A percentile compares a stretch with the other conserved stretches of the same genome.
These are phyloP conservation scores for Solanum chacoense DNA, from an alignment of 305 asterid genomes.

Conservation along the genomic window DNA sequence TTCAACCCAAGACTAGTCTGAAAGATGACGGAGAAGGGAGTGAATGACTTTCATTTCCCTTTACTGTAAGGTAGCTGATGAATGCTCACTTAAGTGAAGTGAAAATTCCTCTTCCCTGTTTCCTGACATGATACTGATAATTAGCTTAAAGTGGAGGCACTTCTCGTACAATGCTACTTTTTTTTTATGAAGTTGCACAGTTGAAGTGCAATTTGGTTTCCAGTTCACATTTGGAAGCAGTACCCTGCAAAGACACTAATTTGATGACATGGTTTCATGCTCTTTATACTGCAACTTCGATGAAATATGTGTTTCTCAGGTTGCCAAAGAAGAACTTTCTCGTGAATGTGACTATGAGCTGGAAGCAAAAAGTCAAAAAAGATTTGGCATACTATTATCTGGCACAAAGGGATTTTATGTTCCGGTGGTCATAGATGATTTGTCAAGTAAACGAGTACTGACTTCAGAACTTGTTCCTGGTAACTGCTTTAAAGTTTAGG, in stretches of 20 bases:
- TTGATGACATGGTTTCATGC: background rate
- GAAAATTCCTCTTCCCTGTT: background rate
- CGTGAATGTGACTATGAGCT: constrained; percentile 83
- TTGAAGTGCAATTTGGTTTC: background rate
- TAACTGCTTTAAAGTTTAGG: constrained; percentile 18
- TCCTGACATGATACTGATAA: background rate
- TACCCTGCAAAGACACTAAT: background rate
- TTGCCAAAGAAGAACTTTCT: constrained; percentile 91
- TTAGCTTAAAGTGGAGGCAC: background rate
- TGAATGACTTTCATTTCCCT: background rate
- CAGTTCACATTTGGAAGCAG: background rate
- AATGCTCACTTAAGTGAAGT: background rate
- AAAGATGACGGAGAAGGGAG: background rate
- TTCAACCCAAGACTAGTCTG: background rate
- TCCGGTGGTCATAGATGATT: constrained; percentile 67
- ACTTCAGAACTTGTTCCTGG: constrained; percentile 91
- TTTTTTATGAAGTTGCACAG: background rate
- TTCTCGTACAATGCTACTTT: background rate
- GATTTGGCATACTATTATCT: constrained; percentile 51
- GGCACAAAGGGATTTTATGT: constrained; percentile 59
- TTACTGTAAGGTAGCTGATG: background rate
- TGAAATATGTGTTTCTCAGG: constrained; percentile 28
- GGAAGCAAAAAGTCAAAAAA: constrained; percentile 81
- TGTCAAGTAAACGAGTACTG: constrained; percentile 72
- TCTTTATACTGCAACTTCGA: background rate